Base-by-base conservation (phyloP, 768 basidiomycete species). In the Phanerochaete sordida region DNA sequence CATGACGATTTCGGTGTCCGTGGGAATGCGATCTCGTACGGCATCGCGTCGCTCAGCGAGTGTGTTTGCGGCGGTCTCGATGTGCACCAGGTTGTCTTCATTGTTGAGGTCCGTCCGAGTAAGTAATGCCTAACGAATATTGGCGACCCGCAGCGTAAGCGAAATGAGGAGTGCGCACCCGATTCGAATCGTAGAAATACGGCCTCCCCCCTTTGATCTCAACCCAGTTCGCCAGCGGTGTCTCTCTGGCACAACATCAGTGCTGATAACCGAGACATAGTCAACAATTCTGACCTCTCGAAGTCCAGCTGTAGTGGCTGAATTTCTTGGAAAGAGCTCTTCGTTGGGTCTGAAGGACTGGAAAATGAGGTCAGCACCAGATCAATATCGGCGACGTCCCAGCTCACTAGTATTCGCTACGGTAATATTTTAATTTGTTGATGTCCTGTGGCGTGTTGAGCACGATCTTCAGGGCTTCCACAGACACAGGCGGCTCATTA, bases 1-100 rank as follows among this genome's bases (percentile, higher is more conserved):
- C 39, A 43, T 4, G 15, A 54, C 59, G n/a, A 60, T 53, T 35
- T 60, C 59, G 3, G 44, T 26, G 26, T 60, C 59, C 6, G 44
- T 37, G 11, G 51, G 59, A 2, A 23, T 16, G 46, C 19, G 11
- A 9, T 19, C 19, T 6, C 39, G 39, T 4, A 19, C 19, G 4
- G 4, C 39, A 4, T 43, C 39, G 39, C 7, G 39, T 9, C 19
- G 39, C 4, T 43, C 39, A 16, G 4, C 4, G 8, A 43, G 19
- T 4, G 39, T 43, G 8, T 43, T 9, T 16, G 39, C 39, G 19
- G 39, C 39, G 8, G 19, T 9, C 39, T 43, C 8, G 4, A 43
- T 43, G 4, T 43, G 39, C 11, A 43, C 39, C 7, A 43, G 39
- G 39, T 43, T 19, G 33, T 35, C 33, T 35, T 35, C 19, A 19